These are phyloP conservation scores for Trapa incisa DNA, from an alignment of 345 rosid genomes.

Conservation along the genomic window DNA sequence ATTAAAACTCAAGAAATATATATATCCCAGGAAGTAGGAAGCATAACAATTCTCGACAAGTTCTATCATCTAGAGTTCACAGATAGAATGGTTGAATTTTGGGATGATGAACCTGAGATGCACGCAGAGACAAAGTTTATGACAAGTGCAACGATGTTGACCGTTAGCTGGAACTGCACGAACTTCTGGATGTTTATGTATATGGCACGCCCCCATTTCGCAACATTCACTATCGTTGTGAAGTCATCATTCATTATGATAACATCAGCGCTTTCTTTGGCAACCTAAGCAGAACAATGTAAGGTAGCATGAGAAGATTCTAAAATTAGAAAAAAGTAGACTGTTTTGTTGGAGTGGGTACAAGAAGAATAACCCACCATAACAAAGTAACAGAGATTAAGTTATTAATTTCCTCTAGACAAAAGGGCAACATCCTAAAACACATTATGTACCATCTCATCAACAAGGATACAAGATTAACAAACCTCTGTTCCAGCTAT, in stretches of 20 bases:
- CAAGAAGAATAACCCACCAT: too few relatives aligned
- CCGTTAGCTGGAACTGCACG: constrained; percentile 97
- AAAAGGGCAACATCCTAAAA: too few relatives aligned
- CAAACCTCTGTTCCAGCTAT: constrained; percentile 96
- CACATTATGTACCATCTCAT: neutral
- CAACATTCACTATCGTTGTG: constrained; percentile 68
- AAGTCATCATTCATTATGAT: constrained; percentile 89
- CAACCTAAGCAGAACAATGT: constrained; percentile 47
- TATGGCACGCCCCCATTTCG: constrained; percentile 90
- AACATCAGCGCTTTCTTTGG: constrained; percentile 91
- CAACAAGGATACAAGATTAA: neutral
- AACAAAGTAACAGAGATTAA: too few relatives aligned
- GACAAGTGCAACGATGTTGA: constrained; percentile 79
- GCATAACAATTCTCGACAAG: neutral
- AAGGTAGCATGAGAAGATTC: neutral
- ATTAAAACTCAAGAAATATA: too few relatives aligned
- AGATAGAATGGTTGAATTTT: constrained; percentile 1
- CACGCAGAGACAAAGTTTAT: constrained; percentile 79
- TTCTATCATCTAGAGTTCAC: constrained; percentile 2
- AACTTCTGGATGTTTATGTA: constrained; percentile 94
- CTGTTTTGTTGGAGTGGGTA: too few relatives aligned
- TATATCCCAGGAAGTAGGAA: too few relatives aligned
- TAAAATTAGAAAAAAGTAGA: too few relatives aligned
- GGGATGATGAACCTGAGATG: constrained; percentile 43
- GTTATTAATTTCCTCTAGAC: too few relatives aligned